Percentiles rank a stretch among this genome's conserved stretches.
phyloP scores from a whole-genome alignment of 768 basidiomycete genomes.

The Podaxis sp. region DNA sequence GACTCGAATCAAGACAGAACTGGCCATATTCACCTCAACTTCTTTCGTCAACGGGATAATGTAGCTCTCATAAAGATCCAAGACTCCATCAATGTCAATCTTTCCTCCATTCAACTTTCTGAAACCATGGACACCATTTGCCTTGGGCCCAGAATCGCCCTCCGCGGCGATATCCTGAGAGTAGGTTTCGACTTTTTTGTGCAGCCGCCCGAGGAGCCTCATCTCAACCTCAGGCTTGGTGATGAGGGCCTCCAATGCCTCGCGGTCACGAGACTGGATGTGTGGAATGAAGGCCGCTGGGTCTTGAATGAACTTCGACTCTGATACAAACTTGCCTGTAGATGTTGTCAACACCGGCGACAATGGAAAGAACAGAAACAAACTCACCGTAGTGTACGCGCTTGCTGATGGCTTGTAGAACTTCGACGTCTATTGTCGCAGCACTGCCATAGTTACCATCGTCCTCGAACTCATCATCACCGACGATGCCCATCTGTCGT shows the following conservation, averaged over 20 bases:
- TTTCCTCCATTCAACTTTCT: slow-evolving; percentile 47
- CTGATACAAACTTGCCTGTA: slow-evolving; percentile 97
- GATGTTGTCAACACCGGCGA: neutral
- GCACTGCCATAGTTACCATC: slow-evolving; percentile 98
- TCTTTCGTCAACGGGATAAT: slow-evolving; percentile 98
- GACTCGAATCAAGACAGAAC: neutral
- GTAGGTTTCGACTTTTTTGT: slow-evolving; percentile 78
- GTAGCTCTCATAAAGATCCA: slow-evolving; percentile 90
- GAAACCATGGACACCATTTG: slow-evolving; percentile 36
- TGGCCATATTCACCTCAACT: slow-evolving; percentile 74
- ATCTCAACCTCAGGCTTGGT: slow-evolving; percentile 97
- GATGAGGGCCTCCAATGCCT: slow-evolving; percentile 81
- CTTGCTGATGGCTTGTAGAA: slow-evolving; percentile 97
- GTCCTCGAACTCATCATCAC: slow-evolving; percentile 76
- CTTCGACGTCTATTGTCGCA: slow-evolving; percentile 92
- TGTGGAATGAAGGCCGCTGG: slow-evolving; percentile 91
- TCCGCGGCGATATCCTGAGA: slow-evolving; percentile 83
- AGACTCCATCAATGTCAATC: slow-evolving; percentile 92
- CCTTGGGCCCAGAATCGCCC: slow-evolving; percentile 33
- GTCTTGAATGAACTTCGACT: slow-evolving; percentile 89
- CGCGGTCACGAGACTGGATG: slow-evolving; percentile 76
- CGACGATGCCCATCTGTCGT: slow-evolving; percentile 63
- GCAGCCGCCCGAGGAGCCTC: slow-evolving; percentile 76
- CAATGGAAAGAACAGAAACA: neutral
- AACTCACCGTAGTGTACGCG: slow-evolving; percentile 93